Conservation (phyloP, 331 rosid species). For the Phaseolus coccineus region DNA sequence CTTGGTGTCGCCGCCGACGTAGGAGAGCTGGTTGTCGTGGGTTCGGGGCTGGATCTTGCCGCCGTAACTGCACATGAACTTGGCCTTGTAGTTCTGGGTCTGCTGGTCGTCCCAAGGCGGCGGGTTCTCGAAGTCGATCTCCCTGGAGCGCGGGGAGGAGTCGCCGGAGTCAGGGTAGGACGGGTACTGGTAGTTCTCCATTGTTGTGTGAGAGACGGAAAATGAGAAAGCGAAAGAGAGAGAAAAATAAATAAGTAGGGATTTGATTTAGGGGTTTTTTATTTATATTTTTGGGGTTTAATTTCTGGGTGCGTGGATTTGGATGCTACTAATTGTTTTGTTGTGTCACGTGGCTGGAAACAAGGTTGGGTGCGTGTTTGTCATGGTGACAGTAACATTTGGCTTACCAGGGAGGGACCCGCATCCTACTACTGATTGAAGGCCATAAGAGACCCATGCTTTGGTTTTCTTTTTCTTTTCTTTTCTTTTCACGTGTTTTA, state of each 20-base stretch:
- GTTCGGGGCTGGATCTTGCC: constrained; percentile 92
- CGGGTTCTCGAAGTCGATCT: constrained; percentile 78
- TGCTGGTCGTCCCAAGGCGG: constrained; percentile 82
- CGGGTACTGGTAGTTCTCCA: constrained; percentile 73
- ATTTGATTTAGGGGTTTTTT: background rate
- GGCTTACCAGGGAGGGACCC: constrained; percentile 35
- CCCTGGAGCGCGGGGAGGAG: constrained; percentile 84
- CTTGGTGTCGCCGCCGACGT: constrained; percentile 90
- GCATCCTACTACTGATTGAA: constrained; percentile 30
- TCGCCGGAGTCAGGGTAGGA: constrained; percentile 79
- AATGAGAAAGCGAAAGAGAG: background rate
- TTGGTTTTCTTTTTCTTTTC: too few relatives aligned
- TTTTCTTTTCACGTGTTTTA: too few relatives aligned
- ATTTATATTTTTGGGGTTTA: background rate
- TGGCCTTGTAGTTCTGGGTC: constrained; percentile 65
- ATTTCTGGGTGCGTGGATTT: background rate
- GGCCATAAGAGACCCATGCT: constrained; percentile 53
- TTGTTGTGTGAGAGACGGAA: background rate
- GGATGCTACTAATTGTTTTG: background rate
- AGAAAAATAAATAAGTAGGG: background rate
- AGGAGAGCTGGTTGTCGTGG: constrained; percentile 83
- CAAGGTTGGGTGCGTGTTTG: background rate
- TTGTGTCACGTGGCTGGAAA: constrained; percentile 42
- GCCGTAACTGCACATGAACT: constrained; percentile 91
- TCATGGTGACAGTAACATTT: constrained; percentile 17